Evolutionary conservation across 2,329 filamentous ascomycete genomes (phyloP), one percentile per base, ranked within the genome.

Genomic region (Pestalotiopsis sp.): DNA sequence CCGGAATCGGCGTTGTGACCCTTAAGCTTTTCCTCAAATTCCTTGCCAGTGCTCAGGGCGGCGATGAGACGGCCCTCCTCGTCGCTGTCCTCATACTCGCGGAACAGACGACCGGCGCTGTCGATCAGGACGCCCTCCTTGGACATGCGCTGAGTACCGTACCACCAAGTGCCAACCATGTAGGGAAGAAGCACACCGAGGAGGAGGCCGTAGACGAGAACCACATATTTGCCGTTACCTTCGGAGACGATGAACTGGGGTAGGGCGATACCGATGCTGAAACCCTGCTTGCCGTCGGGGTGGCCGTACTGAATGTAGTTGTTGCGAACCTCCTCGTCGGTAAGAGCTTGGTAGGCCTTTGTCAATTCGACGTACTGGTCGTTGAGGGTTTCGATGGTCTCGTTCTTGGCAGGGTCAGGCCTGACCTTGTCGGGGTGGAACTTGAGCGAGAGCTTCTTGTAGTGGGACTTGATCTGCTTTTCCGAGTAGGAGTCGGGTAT

Each of bases 151-250:
- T 97, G 95, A 41, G 94, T 97, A 70, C 97, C 96, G 79, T 99
- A 99, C 96, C 96, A 99, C 96, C 96, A 99, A 69, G 92, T 94
- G 62, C 96, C 96, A 68, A 99, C 95, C 62, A 96, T 85, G 80
- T 97, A 99, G 2, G 96, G 96, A 66, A 99, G 85, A 70, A 98
- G 84, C 71, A 98, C 93, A 67, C 95, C 96, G 65, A 99, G 90
- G 52, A 98, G 87, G 41, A 92, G 82, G 49, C 94, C 95, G 80
- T 99, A 99, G 72, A 98, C 87, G 68, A 98, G 85, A 70, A 99
- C 86, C 67, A 99, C 92, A 78, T 97, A 98, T 84, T 98, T 98
- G 73, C 95, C 95, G 80, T 96, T 97, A 67, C 95, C 95, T 74
- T 98, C 94, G 14, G 93, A 92, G 67, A 99, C 88, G 75, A 99